Base-by-base conservation (phyloP, 495 filamentous ascomycete species). In the Usnea hakonensis region DNA sequence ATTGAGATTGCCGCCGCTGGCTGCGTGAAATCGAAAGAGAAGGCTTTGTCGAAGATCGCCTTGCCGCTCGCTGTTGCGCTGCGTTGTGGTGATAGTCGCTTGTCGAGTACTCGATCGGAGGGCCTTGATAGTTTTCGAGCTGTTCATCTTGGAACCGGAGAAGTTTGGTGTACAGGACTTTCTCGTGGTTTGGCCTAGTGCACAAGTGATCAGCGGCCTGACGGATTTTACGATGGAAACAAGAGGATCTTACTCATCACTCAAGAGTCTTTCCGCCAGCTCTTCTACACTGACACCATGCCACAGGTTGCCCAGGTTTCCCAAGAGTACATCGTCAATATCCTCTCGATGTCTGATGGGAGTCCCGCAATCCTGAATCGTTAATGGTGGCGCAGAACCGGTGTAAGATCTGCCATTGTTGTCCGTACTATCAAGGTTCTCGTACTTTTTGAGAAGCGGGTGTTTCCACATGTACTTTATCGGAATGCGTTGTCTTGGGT, bases 221-320 rank as follows among this genome's bases (percentile, higher is more conserved):
- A 8, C n/a, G 28, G 35, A 14, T 6, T 57, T 28, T 5, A 14
- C 16, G 9, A 0, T 26, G 16, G 17, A 33, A 16, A 21, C 14
- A 9, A 38, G 23, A 26, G 52, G 38, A 78, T 17, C 85, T 80
- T 82, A 93, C 88, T 89, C 86, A 16, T 85, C 74, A 61, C 77
- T 83, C 33, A 85, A 70, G 5, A 97, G 74, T 63, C 79, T 84
- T 63, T 83, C 74, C 40, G 87, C 77, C n/a, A 97, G 69, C 4
- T 82, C 77, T n/a, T 86, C 79, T 57, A 91, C 86, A 35, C 82
- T 80, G 50, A 87, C 86, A 61, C 83, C 83, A 74, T 96, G 92
- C 90, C 90, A 97, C 61, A 97, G 72, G 9, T 90, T 89, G 63
- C 87, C 87, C 55, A 98, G 75, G 70, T 96, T 92, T 35, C 90